Evolutionary conservation across 2,329 filamentous ascomycete species (phyloP).

Genomic region (Onygena corvina): DNA sequence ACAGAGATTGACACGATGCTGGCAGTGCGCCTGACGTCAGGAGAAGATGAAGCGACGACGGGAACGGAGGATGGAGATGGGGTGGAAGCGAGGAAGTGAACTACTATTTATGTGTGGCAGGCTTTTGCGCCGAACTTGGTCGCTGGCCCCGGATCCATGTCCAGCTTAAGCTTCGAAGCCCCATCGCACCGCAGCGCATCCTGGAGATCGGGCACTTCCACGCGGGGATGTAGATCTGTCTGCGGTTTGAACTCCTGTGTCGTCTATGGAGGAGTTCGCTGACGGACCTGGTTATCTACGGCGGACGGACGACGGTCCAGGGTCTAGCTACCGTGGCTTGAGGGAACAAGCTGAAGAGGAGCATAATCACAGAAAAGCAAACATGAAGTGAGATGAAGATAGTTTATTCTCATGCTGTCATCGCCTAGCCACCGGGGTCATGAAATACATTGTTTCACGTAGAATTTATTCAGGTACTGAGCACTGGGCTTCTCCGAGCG

Average conservation of each 20-base stretch:
- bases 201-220: too few relatives aligned
- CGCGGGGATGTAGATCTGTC: too few relatives aligned
- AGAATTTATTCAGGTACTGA: constrained; percentile 1
- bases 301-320: too few relatives aligned
- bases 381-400: too few relatives aligned
- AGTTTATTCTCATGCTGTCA: too few relatives aligned
- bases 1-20: background rate
- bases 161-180: background rate
- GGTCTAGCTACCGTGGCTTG: too few relatives aligned
- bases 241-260: too few relatives aligned
- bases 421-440: too few relatives aligned
- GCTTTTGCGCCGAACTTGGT: background rate
- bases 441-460: background rate
- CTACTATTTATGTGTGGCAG: background rate
- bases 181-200: background rate
- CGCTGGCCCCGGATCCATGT: constrained; percentile 3
- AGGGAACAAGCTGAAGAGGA: too few relatives aligned
- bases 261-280: too few relatives aligned
- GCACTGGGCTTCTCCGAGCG: background rate
- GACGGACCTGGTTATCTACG: too few relatives aligned
- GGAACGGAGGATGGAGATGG: background rate
- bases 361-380: too few relatives aligned
- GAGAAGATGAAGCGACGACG: background rate
- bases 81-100: background rate
- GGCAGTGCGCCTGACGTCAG: background rate